phyloP scores from a whole-genome alignment of 192 early-diverging fungal species.

The Borealophlyctis nickersoniae region DNA sequence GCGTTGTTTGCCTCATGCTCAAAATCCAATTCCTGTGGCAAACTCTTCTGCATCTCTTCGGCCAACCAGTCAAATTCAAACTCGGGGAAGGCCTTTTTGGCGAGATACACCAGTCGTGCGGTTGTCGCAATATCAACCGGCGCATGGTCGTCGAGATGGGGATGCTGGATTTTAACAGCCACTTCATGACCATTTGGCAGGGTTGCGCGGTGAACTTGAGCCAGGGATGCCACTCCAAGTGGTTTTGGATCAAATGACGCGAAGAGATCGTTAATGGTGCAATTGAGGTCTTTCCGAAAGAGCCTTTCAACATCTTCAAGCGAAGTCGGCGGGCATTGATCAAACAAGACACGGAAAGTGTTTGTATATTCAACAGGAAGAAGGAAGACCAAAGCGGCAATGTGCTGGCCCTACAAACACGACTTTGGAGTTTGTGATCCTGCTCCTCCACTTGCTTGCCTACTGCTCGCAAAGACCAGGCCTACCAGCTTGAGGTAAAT shows the following conservation, averaged over 20 bases:
- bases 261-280: slow-evolving; percentile 66
- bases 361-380: slow-evolving; percentile 88
- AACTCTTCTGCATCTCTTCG: slow-evolving; percentile 76
- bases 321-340: slow-evolving; percentile 74
- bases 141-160: slow-evolving; percentile 71
- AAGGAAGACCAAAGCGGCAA: slow-evolving; percentile 77
- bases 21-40: slow-evolving; percentile 90
- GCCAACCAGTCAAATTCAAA: slow-evolving; percentile 90
- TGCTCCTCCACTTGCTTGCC: too few relatives aligned
- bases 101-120: slow-evolving; percentile 48
- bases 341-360: slow-evolving; percentile 79
- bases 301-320: slow-evolving; percentile 67
- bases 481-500: slow-evolving; percentile 78
- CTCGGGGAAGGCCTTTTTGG: slow-evolving; percentile 75
- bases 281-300: slow-evolving; percentile 66
- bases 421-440: neutral
- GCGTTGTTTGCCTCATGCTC: slow-evolving; percentile 75
- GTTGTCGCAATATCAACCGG: slow-evolving; percentile 78
- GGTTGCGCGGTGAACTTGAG: slow-evolving; percentile 85
- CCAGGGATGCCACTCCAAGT: slow-evolving; percentile 90
- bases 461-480: neutral
- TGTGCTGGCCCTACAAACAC: slow-evolving; percentile 63
- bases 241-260: slow-evolving; percentile 75
- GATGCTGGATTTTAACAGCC: slow-evolving; percentile 93
- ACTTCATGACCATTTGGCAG: slow-evolving; percentile 68